phyloP scores from a whole-genome alignment of 2,329 filamentous ascomycete species.

The Lasiodiplodia sp. region DNA sequence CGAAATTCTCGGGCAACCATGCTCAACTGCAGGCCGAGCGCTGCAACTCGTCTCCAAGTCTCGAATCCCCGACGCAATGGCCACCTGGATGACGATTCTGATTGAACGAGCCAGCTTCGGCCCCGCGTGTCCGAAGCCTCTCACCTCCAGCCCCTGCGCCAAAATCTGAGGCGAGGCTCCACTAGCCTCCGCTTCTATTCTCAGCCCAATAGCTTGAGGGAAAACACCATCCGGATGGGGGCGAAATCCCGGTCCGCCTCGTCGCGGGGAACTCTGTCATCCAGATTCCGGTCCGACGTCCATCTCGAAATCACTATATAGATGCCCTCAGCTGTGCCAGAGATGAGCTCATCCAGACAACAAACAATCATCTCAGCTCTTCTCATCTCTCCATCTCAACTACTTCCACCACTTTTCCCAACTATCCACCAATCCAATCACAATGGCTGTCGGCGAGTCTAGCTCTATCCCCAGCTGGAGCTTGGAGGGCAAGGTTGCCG shows the following conservation, averaged over 20 bases:
- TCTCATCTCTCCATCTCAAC: background rate
- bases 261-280: constrained; percentile 4
- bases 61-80: background rate
- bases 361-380: constrained; percentile 9
- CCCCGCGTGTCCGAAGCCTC: constrained; percentile 29
- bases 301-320: constrained; percentile 18
- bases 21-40: constrained; percentile 5
- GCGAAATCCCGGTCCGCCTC: constrained; percentile 2
- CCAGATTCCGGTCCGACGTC: constrained; percentile 8
- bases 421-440: constrained; percentile 32
- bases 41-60: background rate
- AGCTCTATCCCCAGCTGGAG: constrained; percentile 56
- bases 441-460: constrained; percentile 44
- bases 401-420: background rate
- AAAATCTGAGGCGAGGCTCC: constrained; percentile 19
- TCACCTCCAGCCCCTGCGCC: constrained; percentile 15
- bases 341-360: background rate
- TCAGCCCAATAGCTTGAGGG: background rate
- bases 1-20: constrained; percentile 11
- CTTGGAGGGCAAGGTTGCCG: constrained; percentile 62
- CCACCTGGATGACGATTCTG: background rate
- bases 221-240: constrained; percentile 27
- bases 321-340: background rate
- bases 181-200: constrained; percentile 24
- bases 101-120: constrained; percentile 23